Conservation (phyloP, 75 land plant genomes). For the Picea sitchensis region DNA sequence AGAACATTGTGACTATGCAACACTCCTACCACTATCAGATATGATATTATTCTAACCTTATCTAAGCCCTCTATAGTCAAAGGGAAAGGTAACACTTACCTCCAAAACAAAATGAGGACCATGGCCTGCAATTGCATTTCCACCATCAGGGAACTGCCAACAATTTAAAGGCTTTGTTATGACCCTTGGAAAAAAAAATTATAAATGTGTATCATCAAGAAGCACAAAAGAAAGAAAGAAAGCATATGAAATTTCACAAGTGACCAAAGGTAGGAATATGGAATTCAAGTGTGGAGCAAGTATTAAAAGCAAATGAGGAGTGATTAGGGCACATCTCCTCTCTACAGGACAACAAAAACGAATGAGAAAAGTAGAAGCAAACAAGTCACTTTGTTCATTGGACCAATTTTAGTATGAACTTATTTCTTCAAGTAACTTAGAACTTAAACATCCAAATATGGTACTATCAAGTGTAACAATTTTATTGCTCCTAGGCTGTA, state of each 20-base stretch:
- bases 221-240: background rate
- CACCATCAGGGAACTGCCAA: slow-evolving; percentile 50
- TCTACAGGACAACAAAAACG: no score
- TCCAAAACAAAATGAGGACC: slow-evolving; percentile 57
- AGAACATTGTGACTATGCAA: background rate
- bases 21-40: background rate
- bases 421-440: no score
- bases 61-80: background rate
- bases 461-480: no score
- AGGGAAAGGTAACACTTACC: slow-evolving; percentile 30
- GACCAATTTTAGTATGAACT: no score
- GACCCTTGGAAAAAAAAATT: background rate
- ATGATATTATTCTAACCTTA: no score
- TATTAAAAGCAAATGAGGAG: no score
- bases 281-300: no score
- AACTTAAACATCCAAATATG: no score
- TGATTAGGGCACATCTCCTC: no score
- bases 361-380: no score
- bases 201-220: background rate
- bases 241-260: background rate
- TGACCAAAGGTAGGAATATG: background rate
- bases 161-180: background rate
- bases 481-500: no score
- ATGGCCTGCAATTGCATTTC: slow-evolving; percentile 44
- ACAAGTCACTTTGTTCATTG: no score